Evolutionary conservation across 2,329 filamentous ascomycete genomes (phyloP).

Genomic region (Teratosphaeria zuluensis): DNA sequence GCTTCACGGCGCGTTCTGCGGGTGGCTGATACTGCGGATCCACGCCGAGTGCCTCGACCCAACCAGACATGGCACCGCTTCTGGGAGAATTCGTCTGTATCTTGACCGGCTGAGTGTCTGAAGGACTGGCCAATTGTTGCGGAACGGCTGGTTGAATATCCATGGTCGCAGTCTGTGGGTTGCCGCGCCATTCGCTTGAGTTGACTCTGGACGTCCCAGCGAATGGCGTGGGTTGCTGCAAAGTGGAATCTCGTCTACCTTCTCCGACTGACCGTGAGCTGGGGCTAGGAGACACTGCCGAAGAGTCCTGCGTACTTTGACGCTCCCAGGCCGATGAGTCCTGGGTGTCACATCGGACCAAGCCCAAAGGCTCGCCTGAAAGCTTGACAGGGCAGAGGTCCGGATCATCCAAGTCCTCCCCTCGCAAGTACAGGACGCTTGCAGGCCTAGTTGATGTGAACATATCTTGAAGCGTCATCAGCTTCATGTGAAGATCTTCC

Average conservation of each 20-base stretch:
- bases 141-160: slow-evolving; percentile 34
- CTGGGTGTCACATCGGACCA: slow-evolving; percentile 41
- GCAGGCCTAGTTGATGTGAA: slow-evolving; percentile 73
- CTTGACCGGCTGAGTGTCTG: slow-evolving; percentile 44
- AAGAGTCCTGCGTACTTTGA: slow-evolving; percentile 45
- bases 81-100: slow-evolving; percentile 49
- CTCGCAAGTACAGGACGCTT: slow-evolving; percentile 67
- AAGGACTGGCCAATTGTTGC: slow-evolving; percentile 36
- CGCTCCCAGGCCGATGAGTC: slow-evolving; percentile 42
- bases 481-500: slow-evolving; percentile 70
- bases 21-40: slow-evolving; percentile 77
- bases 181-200: slow-evolving; percentile 40
- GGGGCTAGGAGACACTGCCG: slow-evolving; percentile 41
- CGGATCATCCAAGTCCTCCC: slow-evolving; percentile 68
- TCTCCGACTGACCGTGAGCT: slow-evolving; percentile 36
- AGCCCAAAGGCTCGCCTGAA: slow-evolving; percentile 55
- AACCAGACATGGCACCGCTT: slow-evolving; percentile 60
- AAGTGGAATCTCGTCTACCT: slow-evolving; percentile 31
- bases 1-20: slow-evolving; percentile 58
- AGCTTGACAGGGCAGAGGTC: slow-evolving; percentile 69
- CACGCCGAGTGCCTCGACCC: slow-evolving; percentile 88
- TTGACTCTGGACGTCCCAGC: slow-evolving; percentile 34
- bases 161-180: slow-evolving; percentile 43
- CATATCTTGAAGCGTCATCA: slow-evolving; percentile 75
- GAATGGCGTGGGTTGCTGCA: slow-evolving; percentile 37